Base-by-base conservation (phyloP, 768 basidiomycete species). In the Pilatotrama ljubarskyi region DNA sequence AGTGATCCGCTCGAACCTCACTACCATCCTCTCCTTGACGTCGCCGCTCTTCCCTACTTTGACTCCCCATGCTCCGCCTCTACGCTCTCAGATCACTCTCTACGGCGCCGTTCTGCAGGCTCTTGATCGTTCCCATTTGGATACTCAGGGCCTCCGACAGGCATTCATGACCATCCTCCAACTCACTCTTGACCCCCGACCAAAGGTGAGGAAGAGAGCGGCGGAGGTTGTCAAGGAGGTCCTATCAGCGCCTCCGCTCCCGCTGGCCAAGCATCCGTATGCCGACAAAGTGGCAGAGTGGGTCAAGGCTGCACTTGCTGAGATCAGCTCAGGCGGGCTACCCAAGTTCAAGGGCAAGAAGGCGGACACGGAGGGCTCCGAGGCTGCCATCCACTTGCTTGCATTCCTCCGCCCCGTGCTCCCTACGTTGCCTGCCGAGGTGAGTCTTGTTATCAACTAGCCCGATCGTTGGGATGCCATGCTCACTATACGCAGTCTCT, bases 161-260 rank as follows among this genome's bases (percentile, higher is more conserved):
- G 81, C 87, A 2, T 98, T 95, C 78, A 88, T 90, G 43, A 87
- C 91, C 37, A 78, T 97, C 53, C 76, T 98, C 41, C 88, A 91
- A 48, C 76, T 97, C 47, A 87, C 85, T 65, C 79, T 93, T 43
- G 97, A 99, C 75, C 82, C 87, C 4, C 79, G 97, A 51, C 97
- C 97, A 18, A 98, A 98, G 77, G 94, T 99, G 52, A 86, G 97
- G 56, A 95, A 84, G 73, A 86, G 88, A 69, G 95, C 95, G 22
- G 87, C 88, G 46, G 95, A 98, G 68, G 83, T 90, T 18, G 82
- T 99, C 32, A 83, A 81, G 66, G 89, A 91, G 65, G 80, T 94
- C 3, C 78, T 99, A 36, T 78, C 81, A 15, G 79, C 79, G 24
- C 93, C 95, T 9, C 91, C 93, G 2, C 78, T 86, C 4, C 96